phyloP scores from a whole-genome alignment of 2,329 filamentous ascomycete species.

The Microascus cirrosus region DNA sequence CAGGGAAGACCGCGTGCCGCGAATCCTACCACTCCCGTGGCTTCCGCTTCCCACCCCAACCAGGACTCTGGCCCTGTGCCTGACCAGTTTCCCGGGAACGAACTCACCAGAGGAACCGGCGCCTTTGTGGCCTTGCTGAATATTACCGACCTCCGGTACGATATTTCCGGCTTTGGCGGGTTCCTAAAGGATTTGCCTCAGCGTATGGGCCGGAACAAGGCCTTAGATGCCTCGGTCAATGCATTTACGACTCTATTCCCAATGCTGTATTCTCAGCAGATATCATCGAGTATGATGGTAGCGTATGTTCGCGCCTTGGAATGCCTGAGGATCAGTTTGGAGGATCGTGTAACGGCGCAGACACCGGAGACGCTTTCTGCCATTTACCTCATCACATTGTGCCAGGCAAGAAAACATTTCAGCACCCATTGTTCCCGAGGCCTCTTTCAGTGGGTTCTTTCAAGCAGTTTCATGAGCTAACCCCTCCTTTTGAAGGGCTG shows the following conservation, averaged over 20 bases:
- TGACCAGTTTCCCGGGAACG: constrained; percentile 16
- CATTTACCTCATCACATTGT: constrained; percentile 24
- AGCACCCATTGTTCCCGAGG: no score
- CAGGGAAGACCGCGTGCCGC: constrained; percentile 13
- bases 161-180: constrained; percentile 31
- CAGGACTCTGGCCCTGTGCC: background rate
- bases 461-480: background rate
- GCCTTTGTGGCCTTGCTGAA: constrained; percentile 19
- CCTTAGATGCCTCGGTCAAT: constrained; percentile 27
- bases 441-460: background rate
- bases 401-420: constrained; percentile 14
- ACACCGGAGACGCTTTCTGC: constrained; percentile 22
- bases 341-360: constrained; percentile 14
- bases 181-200: constrained; percentile 32
- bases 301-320: constrained; percentile 20
- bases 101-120: constrained; percentile 12
- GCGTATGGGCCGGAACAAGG: constrained; percentile 30
- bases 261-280: constrained; percentile 10
- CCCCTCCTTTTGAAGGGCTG: constrained; percentile 13
- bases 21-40: background rate
- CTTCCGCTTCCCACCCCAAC: background rate
- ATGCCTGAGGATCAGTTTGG: constrained; percentile 14
- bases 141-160: constrained; percentile 31
- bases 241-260: constrained; percentile 16
- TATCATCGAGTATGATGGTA: constrained; percentile 10